These are phyloP conservation scores for Trifolium pratense DNA, from an alignment of 306 rosid species.

Conservation along the genomic window DNA sequence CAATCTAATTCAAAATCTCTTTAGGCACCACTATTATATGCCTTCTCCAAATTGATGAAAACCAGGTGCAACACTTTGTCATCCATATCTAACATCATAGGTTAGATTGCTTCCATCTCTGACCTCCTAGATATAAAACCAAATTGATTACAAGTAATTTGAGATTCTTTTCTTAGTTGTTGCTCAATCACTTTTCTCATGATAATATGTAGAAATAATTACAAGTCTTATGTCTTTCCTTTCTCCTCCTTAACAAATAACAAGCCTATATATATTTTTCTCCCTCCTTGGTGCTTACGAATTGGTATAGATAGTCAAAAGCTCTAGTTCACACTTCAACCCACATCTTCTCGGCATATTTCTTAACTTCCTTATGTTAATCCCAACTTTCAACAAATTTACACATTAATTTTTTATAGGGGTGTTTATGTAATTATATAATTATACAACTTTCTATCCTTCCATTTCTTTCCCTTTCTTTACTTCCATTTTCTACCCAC, in stretches of 20 bases:
- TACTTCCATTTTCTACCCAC: neutral
- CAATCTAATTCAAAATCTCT: neutral
- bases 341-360: neutral
- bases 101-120: neutral
- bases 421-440: neutral
- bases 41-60: no score
- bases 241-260: neutral
- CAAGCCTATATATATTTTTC: neutral
- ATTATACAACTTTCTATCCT: neutral
- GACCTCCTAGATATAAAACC: neutral
- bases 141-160: no score
- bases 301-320: neutral
- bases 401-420: neutral
- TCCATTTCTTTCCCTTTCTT: neutral
- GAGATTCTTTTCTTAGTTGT: neutral
- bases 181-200: neutral
- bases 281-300: neutral
- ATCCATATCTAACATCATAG: neutral
- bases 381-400: neutral
- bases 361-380: neutral
- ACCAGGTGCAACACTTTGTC: no score
- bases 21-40: no score
- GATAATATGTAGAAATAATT: no score
- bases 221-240: no score
- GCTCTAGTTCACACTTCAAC: neutral